phyloP scores from a whole-genome alignment of 768 basidiomycete species.

The Lanmaoa rubissima region DNA sequence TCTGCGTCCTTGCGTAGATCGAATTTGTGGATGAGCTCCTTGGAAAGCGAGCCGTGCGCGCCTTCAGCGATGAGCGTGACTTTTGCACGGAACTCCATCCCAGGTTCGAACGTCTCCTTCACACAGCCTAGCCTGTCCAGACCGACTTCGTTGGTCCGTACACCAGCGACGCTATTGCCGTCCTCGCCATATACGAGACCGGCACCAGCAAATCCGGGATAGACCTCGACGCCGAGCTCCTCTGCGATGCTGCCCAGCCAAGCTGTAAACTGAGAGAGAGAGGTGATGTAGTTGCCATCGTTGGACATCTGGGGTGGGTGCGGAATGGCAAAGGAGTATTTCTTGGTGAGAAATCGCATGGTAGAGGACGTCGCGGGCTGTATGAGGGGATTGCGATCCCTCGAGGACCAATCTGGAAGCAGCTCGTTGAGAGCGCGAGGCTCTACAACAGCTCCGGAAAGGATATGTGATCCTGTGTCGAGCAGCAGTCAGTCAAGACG shows the following conservation, averaged over 20 bases:
- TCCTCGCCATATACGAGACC: slow-evolving; percentile 69
- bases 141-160: slow-evolving; percentile 93
- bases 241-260: slow-evolving; percentile 91
- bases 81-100: slow-evolving; percentile 93
- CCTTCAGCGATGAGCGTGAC: slow-evolving; percentile 94
- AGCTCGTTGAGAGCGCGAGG: slow-evolving; percentile 89
- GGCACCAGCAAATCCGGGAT: slow-evolving; percentile 95
- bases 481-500: neutral
- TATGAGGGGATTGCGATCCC: slow-evolving; percentile 70
- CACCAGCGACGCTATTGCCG: slow-evolving; percentile 47
- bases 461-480: slow-evolving; percentile 79
- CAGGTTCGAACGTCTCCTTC: slow-evolving; percentile 91
- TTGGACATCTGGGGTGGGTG: slow-evolving; percentile 98
- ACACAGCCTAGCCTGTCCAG: slow-evolving; percentile 70
- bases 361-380: slow-evolving; percentile 73
- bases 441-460: slow-evolving; percentile 95
- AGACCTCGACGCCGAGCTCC: slow-evolving; percentile 86
- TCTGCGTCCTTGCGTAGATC: slow-evolving; percentile 63
- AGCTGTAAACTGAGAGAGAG: slow-evolving; percentile 82
- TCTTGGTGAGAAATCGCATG: slow-evolving; percentile 84
- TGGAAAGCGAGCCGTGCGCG: slow-evolving; percentile 88
- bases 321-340: slow-evolving; percentile 73
- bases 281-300: slow-evolving; percentile 89
- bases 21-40: slow-evolving; percentile 74
- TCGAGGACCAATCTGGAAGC: slow-evolving; percentile 76